Evolutionary conservation across 768 basidiomycete species (phyloP).

Genomic region (Suillus variegatus): DNA sequence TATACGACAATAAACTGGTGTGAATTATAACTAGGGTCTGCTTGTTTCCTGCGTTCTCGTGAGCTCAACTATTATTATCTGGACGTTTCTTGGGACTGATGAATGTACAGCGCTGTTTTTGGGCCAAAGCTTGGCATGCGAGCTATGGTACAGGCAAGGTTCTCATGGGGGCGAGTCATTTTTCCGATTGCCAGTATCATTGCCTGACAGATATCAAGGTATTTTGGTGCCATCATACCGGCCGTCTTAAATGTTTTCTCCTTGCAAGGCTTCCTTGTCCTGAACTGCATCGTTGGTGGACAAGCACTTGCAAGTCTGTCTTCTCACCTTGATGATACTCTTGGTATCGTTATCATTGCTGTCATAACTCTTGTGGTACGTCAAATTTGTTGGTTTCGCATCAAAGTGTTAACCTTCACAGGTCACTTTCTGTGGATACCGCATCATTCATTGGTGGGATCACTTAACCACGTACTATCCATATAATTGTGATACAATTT

Average conservation of each 20-base stretch:
- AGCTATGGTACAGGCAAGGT: conserved; percentile 60
- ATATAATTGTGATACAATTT: background rate
- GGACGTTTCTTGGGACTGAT: background rate
- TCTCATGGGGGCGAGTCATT: conserved; percentile 47
- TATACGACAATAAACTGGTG: background rate
- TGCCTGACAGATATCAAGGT: conserved; percentile 28
- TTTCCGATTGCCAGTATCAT: background rate
- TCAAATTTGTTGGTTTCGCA: background rate
- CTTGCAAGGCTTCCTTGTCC: conserved; percentile 55
- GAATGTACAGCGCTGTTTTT: conserved; percentile 41
- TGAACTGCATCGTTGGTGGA: conserved; percentile 66
- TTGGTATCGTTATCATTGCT: conserved; percentile 35
- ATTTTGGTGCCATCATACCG: conserved; percentile 40
- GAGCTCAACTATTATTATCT: conserved; percentile 10
- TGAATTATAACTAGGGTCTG: conserved; percentile 28
- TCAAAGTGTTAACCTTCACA: conserved; percentile 17
- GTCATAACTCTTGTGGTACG: conserved; percentile 33
- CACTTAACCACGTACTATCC: background rate
- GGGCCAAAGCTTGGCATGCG: conserved; percentile 57
- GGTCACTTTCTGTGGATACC: conserved; percentile 68
- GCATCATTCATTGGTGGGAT: conserved; percentile 56
- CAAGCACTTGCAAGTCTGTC: conserved; percentile 57
- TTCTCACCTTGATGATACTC: conserved; percentile 27
- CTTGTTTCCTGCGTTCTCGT: conserved; percentile 41
- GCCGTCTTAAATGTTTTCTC: conserved; percentile 51